These are phyloP conservation scores for Rhodosporidiobolus odoratus DNA, from an alignment of 768 basidiomycete species.

Conservation along the genomic window DNA sequence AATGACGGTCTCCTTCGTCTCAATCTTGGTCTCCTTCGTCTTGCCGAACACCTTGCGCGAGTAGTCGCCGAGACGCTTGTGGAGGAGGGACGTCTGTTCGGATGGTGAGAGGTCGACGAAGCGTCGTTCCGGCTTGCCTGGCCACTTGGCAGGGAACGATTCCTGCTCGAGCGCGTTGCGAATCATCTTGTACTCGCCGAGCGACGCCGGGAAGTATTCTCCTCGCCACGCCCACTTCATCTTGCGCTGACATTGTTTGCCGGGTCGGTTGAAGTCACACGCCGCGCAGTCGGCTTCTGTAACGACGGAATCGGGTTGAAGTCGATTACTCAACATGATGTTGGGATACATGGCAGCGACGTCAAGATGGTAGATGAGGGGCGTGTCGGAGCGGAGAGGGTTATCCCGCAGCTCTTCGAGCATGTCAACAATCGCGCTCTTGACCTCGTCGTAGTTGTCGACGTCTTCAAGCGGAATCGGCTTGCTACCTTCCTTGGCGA, in stretches of 20 bases:
- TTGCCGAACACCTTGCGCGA: conserved; percentile 98
- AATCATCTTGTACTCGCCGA: conserved; percentile 99
- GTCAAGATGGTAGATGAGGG: conserved; percentile 95
- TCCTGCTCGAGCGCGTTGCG: conserved; percentile 94
- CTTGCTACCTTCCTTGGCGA: conserved; percentile 66
- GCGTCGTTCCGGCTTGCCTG: conserved; percentile 66
- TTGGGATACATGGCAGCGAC: conserved; percentile 99
- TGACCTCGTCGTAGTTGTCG: conserved; percentile 93
- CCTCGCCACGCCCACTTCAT: conserved; percentile 99
- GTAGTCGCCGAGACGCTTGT: conserved; percentile 96
- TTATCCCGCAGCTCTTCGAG: conserved; percentile 87
- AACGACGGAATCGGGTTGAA: conserved; percentile 96
- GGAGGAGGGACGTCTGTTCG: conserved; percentile 85
- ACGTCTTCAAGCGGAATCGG: conserved; percentile 71
- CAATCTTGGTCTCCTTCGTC: conserved; percentile 92
- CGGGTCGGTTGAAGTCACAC: conserved; percentile 95
- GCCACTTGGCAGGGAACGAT: conserved; percentile 72
- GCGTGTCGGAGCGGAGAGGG: conserved; percentile 79
- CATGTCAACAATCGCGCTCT: conserved; percentile 64
- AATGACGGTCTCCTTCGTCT: conserved; percentile 87
- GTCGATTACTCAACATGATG: conserved; percentile 99
- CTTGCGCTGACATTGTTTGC: conserved; percentile 86
- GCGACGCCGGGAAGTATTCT: conserved; percentile 92
- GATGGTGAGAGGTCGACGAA: conserved; percentile 74
- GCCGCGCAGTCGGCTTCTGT: conserved; percentile 95